These are phyloP conservation scores for Alternaria sp. DNA, from an alignment of 2,329 filamentous ascomycete genomes.

Conservation along the genomic window DNA sequence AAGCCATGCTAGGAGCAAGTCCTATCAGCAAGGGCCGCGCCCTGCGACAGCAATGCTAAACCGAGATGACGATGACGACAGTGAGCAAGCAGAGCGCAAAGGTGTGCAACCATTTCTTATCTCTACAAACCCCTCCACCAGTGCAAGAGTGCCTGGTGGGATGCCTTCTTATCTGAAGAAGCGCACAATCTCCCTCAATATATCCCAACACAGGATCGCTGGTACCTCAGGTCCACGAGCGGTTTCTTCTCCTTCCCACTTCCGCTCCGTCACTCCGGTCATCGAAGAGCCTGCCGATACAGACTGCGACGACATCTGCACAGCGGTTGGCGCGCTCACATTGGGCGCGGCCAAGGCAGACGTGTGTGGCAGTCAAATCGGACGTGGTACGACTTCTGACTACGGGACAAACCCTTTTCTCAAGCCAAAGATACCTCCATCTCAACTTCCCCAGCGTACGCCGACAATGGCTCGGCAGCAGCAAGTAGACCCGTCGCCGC, in stretches of 20 bases:
- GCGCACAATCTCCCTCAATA: constrained; percentile 29
- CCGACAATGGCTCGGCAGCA: constrained; percentile 31
- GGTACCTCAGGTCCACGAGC: constrained; percentile 27
- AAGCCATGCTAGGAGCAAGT: constrained; percentile 57
- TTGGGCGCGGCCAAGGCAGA: constrained; percentile 34
- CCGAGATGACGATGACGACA: constrained; percentile 52
- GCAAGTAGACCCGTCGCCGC: constrained; percentile 17
- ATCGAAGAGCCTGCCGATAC: constrained; percentile 41
- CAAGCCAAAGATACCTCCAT: constrained; percentile 27
- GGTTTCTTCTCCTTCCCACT: constrained; percentile 37
- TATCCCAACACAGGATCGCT: constrained; percentile 23
- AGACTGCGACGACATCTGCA: constrained; percentile 40
- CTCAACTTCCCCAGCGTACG: constrained; percentile 36
- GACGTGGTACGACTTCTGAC: constrained; percentile 41
- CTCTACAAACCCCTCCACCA: constrained; percentile 44
- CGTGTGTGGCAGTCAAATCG: constrained; percentile 26
- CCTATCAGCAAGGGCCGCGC: constrained; percentile 53
- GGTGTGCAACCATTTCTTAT: constrained; percentile 55
- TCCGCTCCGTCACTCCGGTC: constrained; percentile 32
- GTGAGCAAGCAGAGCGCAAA: constrained; percentile 53
- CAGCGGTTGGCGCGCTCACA: constrained; percentile 34
- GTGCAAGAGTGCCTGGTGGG: constrained; percentile 44
- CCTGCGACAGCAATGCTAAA: constrained; percentile 53
- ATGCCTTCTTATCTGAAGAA: constrained; percentile 24
- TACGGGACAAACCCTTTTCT: constrained; percentile 36